Evolutionary conservation across 129 eudicot genomes (phyloP).

Genomic region (Helianthus annuus): HanXRQr2.0-SUNRISE NC_035444.2:16905933-16906432

Average conservation of each 20-base stretch:
- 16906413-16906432: slow-evolving; percentile 51
- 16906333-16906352: slow-evolving; percentile 57
- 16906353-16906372: slow-evolving; percentile 70
- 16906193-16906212: not conserved
- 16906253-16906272: slow-evolving; percentile 44
- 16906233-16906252: slow-evolving; percentile 61
- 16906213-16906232: slow-evolving; percentile 33
- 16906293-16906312: slow-evolving; percentile 47
- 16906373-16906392: slow-evolving; percentile 72
- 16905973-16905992: slow-evolving; percentile 1
- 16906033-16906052: slow-evolving; percentile 15
- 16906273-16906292: slow-evolving; percentile 36
- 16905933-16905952: slow-evolving; percentile 13
- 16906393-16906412: slow-evolving; percentile 73
- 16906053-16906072: slow-evolving; percentile 15
- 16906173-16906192: not conserved
- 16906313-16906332: slow-evolving; percentile 50
- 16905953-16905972: slow-evolving; percentile 7
- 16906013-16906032: slow-evolving; percentile 8
- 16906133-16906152: too few relatives aligned
- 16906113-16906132: too few relatives aligned
- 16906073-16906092: too few relatives aligned
- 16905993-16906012: not conserved
- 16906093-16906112: too few relatives aligned
- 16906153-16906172: too few relatives aligned